Evolutionary conservation across 495 filamentous ascomycete species (phyloP), one percentile per base, ranked within the genome.

Genomic region (Acidomyces sp.): DNA sequence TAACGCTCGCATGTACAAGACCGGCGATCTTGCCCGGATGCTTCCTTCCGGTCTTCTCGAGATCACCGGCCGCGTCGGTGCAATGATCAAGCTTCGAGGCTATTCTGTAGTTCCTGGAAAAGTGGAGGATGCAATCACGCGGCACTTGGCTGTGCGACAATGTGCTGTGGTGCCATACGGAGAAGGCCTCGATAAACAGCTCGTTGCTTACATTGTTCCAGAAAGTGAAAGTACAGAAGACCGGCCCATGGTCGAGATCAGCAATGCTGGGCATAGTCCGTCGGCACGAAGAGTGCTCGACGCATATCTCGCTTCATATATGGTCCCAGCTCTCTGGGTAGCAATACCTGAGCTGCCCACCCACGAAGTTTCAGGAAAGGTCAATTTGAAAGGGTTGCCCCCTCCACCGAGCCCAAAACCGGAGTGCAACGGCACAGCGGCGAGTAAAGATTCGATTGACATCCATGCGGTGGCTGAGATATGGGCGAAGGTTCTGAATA

Each of bases 261-360:
- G 78, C 44, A 67, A 72, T 24, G 59, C 69, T 19, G 75, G 75
- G 3, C 68, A 74, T 44, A 78, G 74, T 48, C 69, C 71, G 4
- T 59, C 58, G 7, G 66, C 74, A 4, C 66, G 77, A 20, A 65
- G 70, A 31, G 62, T 60, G 1, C 63, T 82, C 3, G 58, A 68
- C 6, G 57, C 63, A 6, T 65, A 66, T 32, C 63, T 82, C n/a
- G 77, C 77, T 13, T 74, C 74, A 32, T 82, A 82, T 42, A 82
- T 82, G 77, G 74, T 82, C 37, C 77, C 77, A 0, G 62, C 74
- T 1, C 54, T 78, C 16, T 82, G 76, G 77, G 69, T 80, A 40
- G 64, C 69, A 28, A 35, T 82, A 24, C 63, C 71, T 24, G 64
- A 68, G 37, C 49, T 82, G 9, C 77, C 75, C 12, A 80, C 76